Evolutionary conservation across 1,284 basidiomycete genomes (phyloP).

Genomic region (Ceratobasidium sp.): DNA sequence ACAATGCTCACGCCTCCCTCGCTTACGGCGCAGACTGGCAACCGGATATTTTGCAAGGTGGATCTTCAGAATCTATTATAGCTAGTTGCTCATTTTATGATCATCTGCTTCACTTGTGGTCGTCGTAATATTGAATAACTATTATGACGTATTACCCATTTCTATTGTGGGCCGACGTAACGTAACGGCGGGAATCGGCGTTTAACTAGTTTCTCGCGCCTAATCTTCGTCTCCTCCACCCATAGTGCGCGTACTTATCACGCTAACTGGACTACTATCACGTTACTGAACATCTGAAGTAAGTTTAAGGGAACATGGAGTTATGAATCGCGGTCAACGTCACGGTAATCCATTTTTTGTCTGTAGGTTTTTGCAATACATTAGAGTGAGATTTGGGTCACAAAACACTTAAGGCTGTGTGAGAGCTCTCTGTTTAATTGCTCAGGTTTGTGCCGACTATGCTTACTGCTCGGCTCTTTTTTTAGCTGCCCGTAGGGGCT

Average conservation of each 20-base stretch:
- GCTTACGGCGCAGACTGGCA: constrained; percentile 98
- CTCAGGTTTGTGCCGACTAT: not conserved
- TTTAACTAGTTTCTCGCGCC: constrained; percentile 3
- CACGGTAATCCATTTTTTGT: not conserved
- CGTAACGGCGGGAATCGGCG: not conserved
- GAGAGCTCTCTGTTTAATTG: not conserved
- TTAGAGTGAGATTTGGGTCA: not conserved
- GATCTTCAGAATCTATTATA: constrained; percentile 62
- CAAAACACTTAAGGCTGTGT: not conserved
- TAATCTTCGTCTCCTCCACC: not conserved
- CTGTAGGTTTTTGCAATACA: not conserved
- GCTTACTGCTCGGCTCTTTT: not conserved
- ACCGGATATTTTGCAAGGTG: constrained; percentile 54
- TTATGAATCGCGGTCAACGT: not conserved
- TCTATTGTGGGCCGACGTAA: constrained; percentile 13
- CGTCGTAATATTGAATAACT: not conserved
- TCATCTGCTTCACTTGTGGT: constrained; percentile 85
- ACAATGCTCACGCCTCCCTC: constrained; percentile 83
- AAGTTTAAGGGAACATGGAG: not conserved
- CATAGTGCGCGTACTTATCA: not conserved
- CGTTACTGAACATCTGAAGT: not conserved
- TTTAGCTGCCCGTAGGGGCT: not conserved
- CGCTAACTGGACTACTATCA: not conserved
- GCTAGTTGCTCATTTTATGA: constrained; percentile 98
- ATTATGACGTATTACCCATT: not conserved